phyloP scores from a whole-genome alignment of 2,329 filamentous ascomycete genomes.

The Stagonosporopsis tanaceti region DNA sequence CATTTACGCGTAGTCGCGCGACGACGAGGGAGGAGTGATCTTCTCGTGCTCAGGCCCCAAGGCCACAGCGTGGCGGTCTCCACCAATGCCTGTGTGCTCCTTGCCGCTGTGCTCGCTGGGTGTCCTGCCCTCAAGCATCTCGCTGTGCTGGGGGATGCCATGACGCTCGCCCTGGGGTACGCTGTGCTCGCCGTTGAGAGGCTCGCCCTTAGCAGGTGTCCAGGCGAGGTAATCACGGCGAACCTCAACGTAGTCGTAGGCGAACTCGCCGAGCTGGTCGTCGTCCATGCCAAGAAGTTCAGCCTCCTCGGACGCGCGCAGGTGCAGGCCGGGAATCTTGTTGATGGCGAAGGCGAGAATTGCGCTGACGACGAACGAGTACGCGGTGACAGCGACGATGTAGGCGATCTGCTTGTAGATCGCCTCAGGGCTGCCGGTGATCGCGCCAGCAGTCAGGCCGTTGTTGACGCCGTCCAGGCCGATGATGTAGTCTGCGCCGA shows the following conservation, averaged over 20 bases:
- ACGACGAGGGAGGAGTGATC: conserved; percentile 18
- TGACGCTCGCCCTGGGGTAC: conserved; percentile 72
- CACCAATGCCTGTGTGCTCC: conserved; percentile 58
- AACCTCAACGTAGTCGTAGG: conserved; percentile 90
- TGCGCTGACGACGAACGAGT: conserved; percentile 77
- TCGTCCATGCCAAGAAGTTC: conserved; percentile 90
- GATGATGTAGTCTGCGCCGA: conserved; percentile 77
- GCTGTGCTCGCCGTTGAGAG: conserved; percentile 64
- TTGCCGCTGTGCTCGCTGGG: conserved; percentile 55
- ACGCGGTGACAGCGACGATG: conserved; percentile 70
- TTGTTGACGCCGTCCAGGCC: conserved; percentile 78
- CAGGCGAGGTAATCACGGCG: conserved; percentile 87
- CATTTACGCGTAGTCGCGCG: conserved; percentile 16
- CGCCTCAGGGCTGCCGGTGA: conserved; percentile 76
- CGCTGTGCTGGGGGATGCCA: conserved; percentile 74
- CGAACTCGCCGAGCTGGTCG: conserved; percentile 88
- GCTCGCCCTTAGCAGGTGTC: conserved; percentile 77
- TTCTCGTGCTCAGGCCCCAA: conserved; percentile 54
- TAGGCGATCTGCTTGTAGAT: conserved; percentile 84
- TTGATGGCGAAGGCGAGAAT: conserved; percentile 78
- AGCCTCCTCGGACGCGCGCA: conserved; percentile 81
- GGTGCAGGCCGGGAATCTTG: conserved; percentile 76
- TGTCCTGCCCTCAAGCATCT: conserved; percentile 68
- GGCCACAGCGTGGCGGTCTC: conserved; percentile 62
- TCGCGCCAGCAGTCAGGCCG: conserved; percentile 67